Evolutionary conservation across 345 rosid genomes (phyloP).

Genomic region (Capsella bursapastoris): DNA sequence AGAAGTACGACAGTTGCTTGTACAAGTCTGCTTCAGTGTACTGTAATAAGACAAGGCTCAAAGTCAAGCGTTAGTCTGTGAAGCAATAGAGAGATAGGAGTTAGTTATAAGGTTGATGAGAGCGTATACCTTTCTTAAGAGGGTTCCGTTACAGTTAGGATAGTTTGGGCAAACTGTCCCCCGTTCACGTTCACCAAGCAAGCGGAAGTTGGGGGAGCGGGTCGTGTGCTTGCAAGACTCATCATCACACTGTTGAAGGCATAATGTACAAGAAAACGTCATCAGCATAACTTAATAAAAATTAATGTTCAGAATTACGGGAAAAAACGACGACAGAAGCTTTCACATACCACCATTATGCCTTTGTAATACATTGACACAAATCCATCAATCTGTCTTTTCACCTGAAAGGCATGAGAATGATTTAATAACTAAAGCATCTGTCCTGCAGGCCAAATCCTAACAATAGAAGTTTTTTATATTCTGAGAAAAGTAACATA

Average conservation of each 20-base stretch:
- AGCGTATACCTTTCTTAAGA: constrained; percentile 67
- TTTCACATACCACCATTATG: constrained; percentile 76
- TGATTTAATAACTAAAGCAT: constrained; percentile 20
- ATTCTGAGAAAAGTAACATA: background rate
- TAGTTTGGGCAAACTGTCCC: constrained; percentile 98
- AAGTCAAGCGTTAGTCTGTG: constrained; percentile 1
- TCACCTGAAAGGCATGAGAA: constrained; percentile 65
- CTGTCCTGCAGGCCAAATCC: background rate
- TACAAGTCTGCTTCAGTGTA: constrained; percentile 90
- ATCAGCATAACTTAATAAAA: constrained; percentile 6
- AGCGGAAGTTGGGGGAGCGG: constrained; percentile 61
- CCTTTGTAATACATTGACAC: constrained; percentile 82
- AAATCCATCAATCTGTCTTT: constrained; percentile 76
- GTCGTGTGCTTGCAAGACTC: constrained; percentile 90
- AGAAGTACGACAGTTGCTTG: constrained; percentile 87
- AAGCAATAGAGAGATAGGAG: constrained; percentile 10
- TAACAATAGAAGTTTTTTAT: constrained; percentile 12
- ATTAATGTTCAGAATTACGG: constrained; percentile 6
- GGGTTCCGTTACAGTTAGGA: constrained; percentile 88
- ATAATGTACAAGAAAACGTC: constrained; percentile 17
- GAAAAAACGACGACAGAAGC: constrained; percentile 11
- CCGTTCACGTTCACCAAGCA: constrained; percentile 82
- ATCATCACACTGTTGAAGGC: constrained; percentile 79
- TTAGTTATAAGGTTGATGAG: constrained; percentile 2
- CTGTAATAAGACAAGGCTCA: constrained; percentile 43